Percentiles rank a stretch among this genome's conserved stretches.
Conservation (phyloP, 1,284 basidiomycete species). For the Ceratobasidium theobromae region DNA sequence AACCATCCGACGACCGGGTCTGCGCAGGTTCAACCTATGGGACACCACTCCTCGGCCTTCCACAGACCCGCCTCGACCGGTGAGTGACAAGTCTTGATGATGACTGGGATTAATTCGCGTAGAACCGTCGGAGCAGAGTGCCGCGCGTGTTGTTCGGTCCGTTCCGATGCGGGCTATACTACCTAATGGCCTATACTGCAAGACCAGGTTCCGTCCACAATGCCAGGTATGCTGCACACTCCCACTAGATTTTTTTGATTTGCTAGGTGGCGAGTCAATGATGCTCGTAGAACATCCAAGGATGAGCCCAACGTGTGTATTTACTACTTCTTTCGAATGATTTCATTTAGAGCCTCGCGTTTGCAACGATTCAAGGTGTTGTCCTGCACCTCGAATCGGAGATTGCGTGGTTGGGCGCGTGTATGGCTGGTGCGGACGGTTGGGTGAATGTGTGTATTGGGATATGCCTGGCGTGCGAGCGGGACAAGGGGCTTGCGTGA, state of each 20-base stretch:
- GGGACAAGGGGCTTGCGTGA: not conserved
- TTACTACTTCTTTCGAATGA: too few species aligned
- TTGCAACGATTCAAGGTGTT: conserved; percentile 86
- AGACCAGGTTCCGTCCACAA: conserved; percentile 77
- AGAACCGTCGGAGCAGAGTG: conserved; percentile 48
- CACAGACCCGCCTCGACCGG: conserved; percentile 23
- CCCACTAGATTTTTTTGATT: not conserved
- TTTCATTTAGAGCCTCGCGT: conserved; percentile 55
- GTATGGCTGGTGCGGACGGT: conserved; percentile 88
- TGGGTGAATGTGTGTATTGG: conserved; percentile 89
- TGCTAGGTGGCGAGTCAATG: conserved; percentile 37
- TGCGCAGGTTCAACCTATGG: conserved; percentile 42
- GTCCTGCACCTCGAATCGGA: conserved; percentile 82
- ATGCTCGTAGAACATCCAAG: conserved; percentile 45
- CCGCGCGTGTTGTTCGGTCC: conserved; percentile 80
- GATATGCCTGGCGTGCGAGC: conserved; percentile 42
- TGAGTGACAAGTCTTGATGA: not conserved
- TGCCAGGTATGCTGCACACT: not conserved
- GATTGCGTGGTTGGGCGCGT: conserved; percentile 89
- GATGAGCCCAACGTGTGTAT: conserved; percentile 29
- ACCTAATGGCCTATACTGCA: conserved; percentile 85
- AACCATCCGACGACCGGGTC: conserved; percentile 57
- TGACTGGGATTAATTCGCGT: not conserved
- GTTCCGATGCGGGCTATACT: conserved; percentile 89
- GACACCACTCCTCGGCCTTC: conserved; percentile 7